phyloP scores from a whole-genome alignment of 345 rosid species.

The Citrus maxima region DNA sequence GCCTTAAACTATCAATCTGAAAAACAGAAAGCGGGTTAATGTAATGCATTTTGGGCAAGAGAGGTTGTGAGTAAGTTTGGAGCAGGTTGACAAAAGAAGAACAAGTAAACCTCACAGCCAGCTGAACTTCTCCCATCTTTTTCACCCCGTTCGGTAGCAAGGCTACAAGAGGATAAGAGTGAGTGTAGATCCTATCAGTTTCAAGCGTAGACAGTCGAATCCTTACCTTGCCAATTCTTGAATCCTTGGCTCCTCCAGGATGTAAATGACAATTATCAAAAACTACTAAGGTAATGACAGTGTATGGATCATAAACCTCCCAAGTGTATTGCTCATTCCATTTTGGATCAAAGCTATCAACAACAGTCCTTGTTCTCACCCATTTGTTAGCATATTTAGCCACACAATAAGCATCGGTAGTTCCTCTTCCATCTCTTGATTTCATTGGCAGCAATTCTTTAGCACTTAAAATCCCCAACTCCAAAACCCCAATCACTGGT shows the following conservation, averaged over 20 bases:
- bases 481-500: slow-evolving; percentile 32
- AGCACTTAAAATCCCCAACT: slow-evolving; percentile 44
- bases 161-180: slow-evolving; percentile 44
- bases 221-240: slow-evolving; percentile 51
- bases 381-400: slow-evolving; percentile 47
- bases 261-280: slow-evolving; percentile 37
- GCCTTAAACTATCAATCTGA: slow-evolving; percentile 42
- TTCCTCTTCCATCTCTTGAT: slow-evolving; percentile 33
- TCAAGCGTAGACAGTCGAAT: slow-evolving; percentile 48
- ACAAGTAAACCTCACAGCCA: slow-evolving; percentile 46
- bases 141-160: slow-evolving; percentile 38
- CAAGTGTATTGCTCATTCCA: slow-evolving; percentile 48
- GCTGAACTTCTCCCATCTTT: slow-evolving; percentile 54
- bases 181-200: slow-evolving; percentile 38
- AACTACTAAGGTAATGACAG: slow-evolving; percentile 38
- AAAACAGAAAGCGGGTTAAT: slow-evolving; percentile 36
- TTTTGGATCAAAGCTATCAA: slow-evolving; percentile 31
- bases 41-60: slow-evolving; percentile 44
- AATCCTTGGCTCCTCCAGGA: slow-evolving; percentile 26
- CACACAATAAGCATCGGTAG: slow-evolving; percentile 49
- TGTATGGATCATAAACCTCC: slow-evolving; percentile 47
- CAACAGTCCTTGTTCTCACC: slow-evolving; percentile 38
- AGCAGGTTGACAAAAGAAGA: slow-evolving; percentile 28
- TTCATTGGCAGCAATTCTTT: slow-evolving; percentile 43
- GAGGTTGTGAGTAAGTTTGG: slow-evolving; percentile 35